Conservation (phyloP, 495 filamentous ascomycete species). For the Aspergillus panamensis region DNA sequence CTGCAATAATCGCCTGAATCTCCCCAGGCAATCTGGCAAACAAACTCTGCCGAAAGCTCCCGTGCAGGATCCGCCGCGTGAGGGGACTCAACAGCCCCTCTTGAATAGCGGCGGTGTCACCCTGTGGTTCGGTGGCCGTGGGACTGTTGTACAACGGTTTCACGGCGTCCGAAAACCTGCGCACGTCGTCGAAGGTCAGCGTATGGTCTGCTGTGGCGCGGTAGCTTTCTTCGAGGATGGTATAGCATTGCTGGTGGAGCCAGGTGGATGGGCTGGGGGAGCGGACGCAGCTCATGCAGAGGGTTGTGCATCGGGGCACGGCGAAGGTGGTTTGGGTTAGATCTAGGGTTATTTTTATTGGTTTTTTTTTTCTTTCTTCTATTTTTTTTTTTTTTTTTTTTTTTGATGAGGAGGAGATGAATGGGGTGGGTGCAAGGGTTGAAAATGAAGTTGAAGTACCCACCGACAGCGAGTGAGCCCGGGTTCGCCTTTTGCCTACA, state of each 20-base stretch:
- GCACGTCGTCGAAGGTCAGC: background rate
- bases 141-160: background rate
- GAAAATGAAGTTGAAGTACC: background rate
- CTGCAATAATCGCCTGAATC: conserved; percentile 2
- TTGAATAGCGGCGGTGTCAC: background rate
- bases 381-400: too few species aligned
- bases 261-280: conserved; percentile 2
- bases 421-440: background rate
- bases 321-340: background rate
- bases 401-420: background rate
- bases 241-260: conserved; percentile 8
- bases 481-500: background rate
- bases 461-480: background rate
- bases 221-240: background rate
- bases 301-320: background rate
- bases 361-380: background rate
- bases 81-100: conserved; percentile 9
- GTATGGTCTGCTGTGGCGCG: background rate
- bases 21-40: conserved; percentile 6
- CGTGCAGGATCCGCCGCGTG: conserved; percentile 2
- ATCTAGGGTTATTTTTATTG: background rate
- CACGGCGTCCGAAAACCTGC: conserved; percentile 1
- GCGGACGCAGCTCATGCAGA: background rate
- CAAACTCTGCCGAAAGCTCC: conserved; percentile 6
- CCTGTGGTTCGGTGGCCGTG: background rate